These are phyloP conservation scores for Nephelium lappaceum DNA, from an alignment of 345 rosid species.

Conservation along the genomic window DNA sequence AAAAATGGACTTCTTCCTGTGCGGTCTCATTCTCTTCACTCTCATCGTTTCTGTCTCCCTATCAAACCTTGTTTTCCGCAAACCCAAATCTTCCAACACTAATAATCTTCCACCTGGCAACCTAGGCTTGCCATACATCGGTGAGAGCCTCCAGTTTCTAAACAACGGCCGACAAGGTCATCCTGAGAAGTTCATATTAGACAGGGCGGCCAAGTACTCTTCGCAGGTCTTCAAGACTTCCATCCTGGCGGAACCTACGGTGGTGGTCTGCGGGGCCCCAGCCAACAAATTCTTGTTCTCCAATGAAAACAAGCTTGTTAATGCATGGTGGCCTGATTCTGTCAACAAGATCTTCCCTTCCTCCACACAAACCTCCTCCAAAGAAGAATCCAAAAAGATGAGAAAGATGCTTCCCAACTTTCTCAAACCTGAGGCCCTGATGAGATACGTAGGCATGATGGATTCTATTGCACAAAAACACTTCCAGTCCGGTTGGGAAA, in stretches of 20 bases:
- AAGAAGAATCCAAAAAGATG: slow-evolving; percentile 45
- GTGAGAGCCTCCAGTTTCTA: slow-evolving; percentile 47
- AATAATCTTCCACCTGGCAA: slow-evolving; percentile 54
- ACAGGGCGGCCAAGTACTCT: slow-evolving; percentile 40
- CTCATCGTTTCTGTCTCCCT: slow-evolving; percentile 2
- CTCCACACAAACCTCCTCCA: slow-evolving; percentile 34
- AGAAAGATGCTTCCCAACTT: slow-evolving; percentile 33
- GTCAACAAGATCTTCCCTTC: slow-evolving; percentile 53
- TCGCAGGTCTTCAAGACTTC: slow-evolving; percentile 42
- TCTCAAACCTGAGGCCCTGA: slow-evolving; percentile 30
- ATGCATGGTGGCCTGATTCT: slow-evolving; percentile 56
- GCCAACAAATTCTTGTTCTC: slow-evolving; percentile 55
- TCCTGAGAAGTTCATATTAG: slow-evolving; percentile 49
- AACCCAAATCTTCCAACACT: neutral
- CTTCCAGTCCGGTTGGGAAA: slow-evolving; percentile 10
- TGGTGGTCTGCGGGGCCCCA: slow-evolving; percentile 39
- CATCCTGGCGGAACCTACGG: slow-evolving; percentile 33
- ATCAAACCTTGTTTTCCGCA: neutral
- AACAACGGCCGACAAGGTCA: slow-evolving; percentile 42
- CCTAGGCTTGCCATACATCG: slow-evolving; percentile 37
- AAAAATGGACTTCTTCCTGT: slow-evolving; percentile 9
- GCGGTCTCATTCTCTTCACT: neutral
- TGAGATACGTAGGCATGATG: slow-evolving; percentile 24
- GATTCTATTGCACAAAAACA: slow-evolving; percentile 17
- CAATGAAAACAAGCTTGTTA: slow-evolving; percentile 50